Percentiles rank a stretch among this genome's conserved stretches.
Evolutionary conservation across 1,139 yeast species (phyloP).

Genomic region (Candida frijolesensis): DNA sequence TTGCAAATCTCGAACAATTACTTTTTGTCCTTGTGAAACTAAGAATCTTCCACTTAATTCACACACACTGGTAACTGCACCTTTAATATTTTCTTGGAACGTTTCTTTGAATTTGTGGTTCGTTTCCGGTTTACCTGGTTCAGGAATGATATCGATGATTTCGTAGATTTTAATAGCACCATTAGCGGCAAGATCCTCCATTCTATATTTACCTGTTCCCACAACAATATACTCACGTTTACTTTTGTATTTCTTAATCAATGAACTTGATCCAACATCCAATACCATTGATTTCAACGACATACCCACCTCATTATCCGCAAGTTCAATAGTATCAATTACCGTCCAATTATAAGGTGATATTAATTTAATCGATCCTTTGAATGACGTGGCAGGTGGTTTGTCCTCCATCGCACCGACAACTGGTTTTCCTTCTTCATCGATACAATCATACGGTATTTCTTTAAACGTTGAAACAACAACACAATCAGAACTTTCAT

Average conservation of each 20-base stretch:
- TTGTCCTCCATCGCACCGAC: slow-evolving; percentile 56
- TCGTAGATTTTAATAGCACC: slow-evolving; percentile 81
- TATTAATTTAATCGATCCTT: slow-evolving; percentile 64
- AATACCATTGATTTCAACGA: slow-evolving; percentile 60
- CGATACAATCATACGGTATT: slow-evolving; percentile 65
- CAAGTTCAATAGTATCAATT: slow-evolving; percentile 69
- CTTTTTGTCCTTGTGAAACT: slow-evolving; percentile 87
- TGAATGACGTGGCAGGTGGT: slow-evolving; percentile 53
- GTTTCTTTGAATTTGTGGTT: slow-evolving; percentile 76
- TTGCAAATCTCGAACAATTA: slow-evolving; percentile 78
- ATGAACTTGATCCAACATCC: slow-evolving; percentile 42
- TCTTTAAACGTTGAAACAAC: slow-evolving; percentile 65
- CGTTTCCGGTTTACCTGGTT: slow-evolving; percentile 85
- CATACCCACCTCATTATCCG: slow-evolving; percentile 67
- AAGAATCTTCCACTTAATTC: slow-evolving; percentile 85
- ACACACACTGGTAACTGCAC: slow-evolving; percentile 79
- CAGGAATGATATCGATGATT: slow-evolving; percentile 84
- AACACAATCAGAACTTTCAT: slow-evolving; percentile 66
- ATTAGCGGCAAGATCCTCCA: slow-evolving; percentile 81
- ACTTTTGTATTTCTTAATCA: slow-evolving; percentile 48
- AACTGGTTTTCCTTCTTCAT: slow-evolving; percentile 71
- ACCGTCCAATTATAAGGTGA: slow-evolving; percentile 79
- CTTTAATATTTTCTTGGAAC: slow-evolving; percentile 77
- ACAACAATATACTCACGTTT: slow-evolving; percentile 71
- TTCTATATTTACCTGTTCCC: slow-evolving; percentile 77